phyloP scores from a whole-genome alignment of 805 yeast genomes.

The Candida taoyuanica region DNA sequence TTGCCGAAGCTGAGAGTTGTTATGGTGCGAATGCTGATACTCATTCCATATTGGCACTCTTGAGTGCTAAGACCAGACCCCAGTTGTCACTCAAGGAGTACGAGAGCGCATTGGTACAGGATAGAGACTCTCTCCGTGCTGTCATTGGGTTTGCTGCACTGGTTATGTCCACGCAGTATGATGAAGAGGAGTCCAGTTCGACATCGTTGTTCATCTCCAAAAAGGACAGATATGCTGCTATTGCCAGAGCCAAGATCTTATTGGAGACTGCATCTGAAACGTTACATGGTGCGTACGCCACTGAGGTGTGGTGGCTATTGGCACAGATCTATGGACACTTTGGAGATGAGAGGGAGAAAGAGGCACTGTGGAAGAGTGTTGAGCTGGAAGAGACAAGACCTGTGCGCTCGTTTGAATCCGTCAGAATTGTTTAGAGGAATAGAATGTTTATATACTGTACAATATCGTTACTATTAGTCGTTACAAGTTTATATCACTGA shows the following conservation, averaged over 20 bases:
- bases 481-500: neutral
- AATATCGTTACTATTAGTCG: neutral
- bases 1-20: conserved; percentile 62
- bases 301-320: conserved; percentile 70
- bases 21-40: conserved; percentile 44
- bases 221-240: conserved; percentile 55
- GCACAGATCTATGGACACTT: conserved; percentile 56
- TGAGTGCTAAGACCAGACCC: conserved; percentile 32
- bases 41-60: conserved; percentile 38
- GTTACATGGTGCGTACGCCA: conserved; percentile 38
- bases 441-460: too few relatives aligned
- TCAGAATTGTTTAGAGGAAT: too few relatives aligned
- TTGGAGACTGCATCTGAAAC: conserved; percentile 34
- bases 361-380: conserved; percentile 58
- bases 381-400: conserved; percentile 60
- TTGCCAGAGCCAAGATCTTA: conserved; percentile 35
- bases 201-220: conserved; percentile 41
- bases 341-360: conserved; percentile 46
- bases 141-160: conserved; percentile 21
- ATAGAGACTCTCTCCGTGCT: conserved; percentile 9
- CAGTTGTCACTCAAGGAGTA: conserved; percentile 54
- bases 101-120: conserved; percentile 40
- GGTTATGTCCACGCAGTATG: conserved; percentile 9
- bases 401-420: conserved; percentile 33
- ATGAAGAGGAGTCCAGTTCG: neutral